phyloP scores from a whole-genome alignment of 2,329 filamentous ascomycete species.

The Furcasterigmium furcatum region DNA sequence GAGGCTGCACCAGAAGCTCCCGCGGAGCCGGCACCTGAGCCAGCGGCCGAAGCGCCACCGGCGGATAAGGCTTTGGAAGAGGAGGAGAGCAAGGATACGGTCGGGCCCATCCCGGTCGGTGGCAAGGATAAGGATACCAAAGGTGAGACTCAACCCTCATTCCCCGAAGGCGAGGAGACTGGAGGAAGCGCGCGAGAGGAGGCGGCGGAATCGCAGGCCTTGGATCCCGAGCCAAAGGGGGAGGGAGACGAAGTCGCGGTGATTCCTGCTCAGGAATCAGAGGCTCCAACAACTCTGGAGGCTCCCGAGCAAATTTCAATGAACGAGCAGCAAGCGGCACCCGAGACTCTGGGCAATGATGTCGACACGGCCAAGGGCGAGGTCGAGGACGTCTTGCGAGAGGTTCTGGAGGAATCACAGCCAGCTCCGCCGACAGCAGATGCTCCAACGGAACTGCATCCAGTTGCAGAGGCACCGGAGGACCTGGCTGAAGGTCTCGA shows the following conservation, averaged over 20 bases:
- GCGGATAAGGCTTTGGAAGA: conserved; percentile 6
- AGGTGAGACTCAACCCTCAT: conserved; percentile 25
- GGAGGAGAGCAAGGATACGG: conserved; percentile 13
- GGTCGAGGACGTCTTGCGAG: no score
- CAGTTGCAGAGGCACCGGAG: no score
- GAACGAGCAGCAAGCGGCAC: no score
- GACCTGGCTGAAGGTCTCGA: no score
- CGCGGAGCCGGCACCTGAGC: not conserved
- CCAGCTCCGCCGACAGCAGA: no score
- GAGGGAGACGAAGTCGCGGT: not conserved
- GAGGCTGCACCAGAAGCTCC: not conserved
- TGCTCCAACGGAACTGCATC: no score
- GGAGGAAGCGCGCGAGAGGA: conserved; percentile 12
- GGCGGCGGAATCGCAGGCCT: conserved; percentile 2
- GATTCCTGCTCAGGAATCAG: not conserved
- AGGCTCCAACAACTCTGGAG: not conserved
- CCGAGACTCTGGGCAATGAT: no score
- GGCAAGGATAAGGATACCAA: conserved; percentile 12
- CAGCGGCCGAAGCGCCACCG: not conserved
- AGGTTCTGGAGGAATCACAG: no score
- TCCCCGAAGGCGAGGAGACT: conserved; percentile 20
- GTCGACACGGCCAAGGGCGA: no score
- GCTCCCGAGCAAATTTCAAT: not conserved
- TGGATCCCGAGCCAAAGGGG: conserved; percentile 1
- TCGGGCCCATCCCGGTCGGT: conserved; percentile 10